Base-by-base conservation (phyloP, 805 yeast genomes). In the Candida sanyiensis region DNA sequence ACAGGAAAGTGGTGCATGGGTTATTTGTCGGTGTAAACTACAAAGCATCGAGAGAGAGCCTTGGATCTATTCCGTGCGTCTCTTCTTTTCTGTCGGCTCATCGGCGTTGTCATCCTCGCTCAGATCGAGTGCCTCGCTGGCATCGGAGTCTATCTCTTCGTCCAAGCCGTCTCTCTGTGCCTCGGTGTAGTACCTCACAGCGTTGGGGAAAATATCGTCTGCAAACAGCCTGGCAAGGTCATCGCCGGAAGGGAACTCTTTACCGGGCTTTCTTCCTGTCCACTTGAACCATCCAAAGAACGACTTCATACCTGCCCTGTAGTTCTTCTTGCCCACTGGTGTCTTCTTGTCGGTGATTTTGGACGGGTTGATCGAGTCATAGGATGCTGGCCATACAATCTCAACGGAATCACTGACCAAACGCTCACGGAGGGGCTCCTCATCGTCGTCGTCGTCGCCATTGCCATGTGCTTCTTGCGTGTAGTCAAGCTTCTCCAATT, bases 231-330 rank as follows among this genome's bases (percentile, higher is more conserved):
- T 66, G 0, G 95, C 85, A 39, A 89, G 67, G 9, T 80, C 87
- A 44, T 80, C 90, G 18, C 95, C 96, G 40, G 73, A 70, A 44
- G 88, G 72, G 54, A 78, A 85, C 56, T 79, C 93, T 60, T 77
- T 84, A 2, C 86, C 83, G 2, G 86, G 82, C 46, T 79, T 80
- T 25, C 62, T 57, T 0, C 95, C 95, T 1, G 93, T 82, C 89
- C 94, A 88, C 34, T 67, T 66, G 56, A 88, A 89, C 80, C 89
- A 89, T 6, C 87, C 81, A 59, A 90, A 89, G 52, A 90, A 82
- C 11, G 90, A 78, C 53, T 80, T 80, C 87, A 81, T 81, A 5
- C 89, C 89, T 15, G 67, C 54, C 42, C 89, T 63, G 53, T 82
- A 82, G 40, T 66, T 64, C 50, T 71, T 77, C 58, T 80, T 80